These are phyloP conservation scores for Bipolaris victoriae DNA, from an alignment of 2,329 filamentous ascomycete species.

Conservation along the genomic window DNA sequence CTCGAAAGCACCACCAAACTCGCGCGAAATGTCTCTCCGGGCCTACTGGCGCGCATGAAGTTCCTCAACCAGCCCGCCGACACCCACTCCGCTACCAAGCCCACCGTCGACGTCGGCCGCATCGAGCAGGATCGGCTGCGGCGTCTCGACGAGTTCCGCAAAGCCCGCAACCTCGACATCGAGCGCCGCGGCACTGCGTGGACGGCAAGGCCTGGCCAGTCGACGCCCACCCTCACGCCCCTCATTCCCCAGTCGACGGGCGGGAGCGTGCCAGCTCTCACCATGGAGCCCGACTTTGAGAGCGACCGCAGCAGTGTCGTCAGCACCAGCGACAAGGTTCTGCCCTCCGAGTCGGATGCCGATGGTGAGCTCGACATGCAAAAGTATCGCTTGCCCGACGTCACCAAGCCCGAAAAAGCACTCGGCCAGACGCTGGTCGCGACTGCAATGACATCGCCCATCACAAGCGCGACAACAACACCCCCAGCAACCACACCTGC, in stretches of 20 bases:
- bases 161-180: constrained; percentile 61
- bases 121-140: constrained; percentile 73
- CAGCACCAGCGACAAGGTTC: constrained; percentile 61
- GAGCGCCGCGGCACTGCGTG: constrained; percentile 73
- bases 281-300: constrained; percentile 51
- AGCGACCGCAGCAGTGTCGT: constrained; percentile 57
- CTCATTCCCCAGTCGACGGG: constrained; percentile 45
- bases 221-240: constrained; percentile 15
- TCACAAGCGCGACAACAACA: constrained; percentile 48
- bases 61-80: constrained; percentile 50
- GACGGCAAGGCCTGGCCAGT: constrained; percentile 59
- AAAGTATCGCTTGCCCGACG: constrained; percentile 76
- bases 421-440: constrained; percentile 50
- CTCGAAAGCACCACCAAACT: constrained; percentile 41
- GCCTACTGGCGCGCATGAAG: constrained; percentile 53
- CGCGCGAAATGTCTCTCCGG: constrained; percentile 51
- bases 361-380: constrained; percentile 62
- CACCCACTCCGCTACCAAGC: constrained; percentile 31
- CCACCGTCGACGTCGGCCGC: constrained; percentile 61
- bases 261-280: constrained; percentile 45
- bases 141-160: constrained; percentile 70
- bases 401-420: constrained; percentile 65
- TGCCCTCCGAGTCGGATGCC: constrained; percentile 59
- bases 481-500: constrained; percentile 33
- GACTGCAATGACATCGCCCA: constrained; percentile 46